A percentile compares a stretch with the other conserved stretches of the same genome.
Conservation (phyloP, 495 filamentous ascomycete genomes). For the Lepraria neglecta region DNA sequence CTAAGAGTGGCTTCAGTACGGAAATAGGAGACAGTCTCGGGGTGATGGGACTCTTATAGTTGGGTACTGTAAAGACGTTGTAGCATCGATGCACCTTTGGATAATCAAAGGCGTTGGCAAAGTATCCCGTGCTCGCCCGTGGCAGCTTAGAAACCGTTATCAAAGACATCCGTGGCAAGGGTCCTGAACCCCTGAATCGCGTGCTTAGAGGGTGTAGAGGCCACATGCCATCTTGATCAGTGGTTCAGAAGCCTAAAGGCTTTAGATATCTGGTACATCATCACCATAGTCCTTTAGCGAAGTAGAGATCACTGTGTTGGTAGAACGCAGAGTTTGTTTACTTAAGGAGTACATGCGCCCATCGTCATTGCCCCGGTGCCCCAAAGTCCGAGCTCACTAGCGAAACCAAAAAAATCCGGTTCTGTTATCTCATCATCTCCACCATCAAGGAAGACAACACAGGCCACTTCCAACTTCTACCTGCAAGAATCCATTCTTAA, state of each 20-base stretch:
- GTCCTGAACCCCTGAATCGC: neutral
- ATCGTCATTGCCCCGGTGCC: conserved; percentile 9
- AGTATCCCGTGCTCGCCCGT: no score
- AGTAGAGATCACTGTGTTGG: neutral
- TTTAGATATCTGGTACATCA: neutral
- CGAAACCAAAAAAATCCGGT: conserved; percentile 8
- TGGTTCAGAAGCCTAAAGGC: neutral
- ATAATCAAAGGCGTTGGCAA: no score
- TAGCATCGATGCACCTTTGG: no score
- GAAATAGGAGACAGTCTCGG: no score
- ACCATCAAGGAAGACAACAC: conserved; percentile 9
- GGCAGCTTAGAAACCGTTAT: no score
- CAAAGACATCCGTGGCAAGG: no score
- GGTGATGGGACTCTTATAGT: no score
- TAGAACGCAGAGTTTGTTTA: neutral
- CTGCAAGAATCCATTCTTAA: conserved; percentile 2
- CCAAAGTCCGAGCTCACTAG: conserved; percentile 8
- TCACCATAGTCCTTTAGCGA: neutral
- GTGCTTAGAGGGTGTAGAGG: neutral
- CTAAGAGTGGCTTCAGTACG: no score
- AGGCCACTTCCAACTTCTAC: neutral
- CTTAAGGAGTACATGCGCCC: neutral
- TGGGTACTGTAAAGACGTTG: no score
- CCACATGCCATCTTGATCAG: neutral
- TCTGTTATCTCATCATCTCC: conserved; percentile 13